Base-by-base conservation (phyloP, 768 basidiomycete species). In the Tulasnella sp. region DNA sequence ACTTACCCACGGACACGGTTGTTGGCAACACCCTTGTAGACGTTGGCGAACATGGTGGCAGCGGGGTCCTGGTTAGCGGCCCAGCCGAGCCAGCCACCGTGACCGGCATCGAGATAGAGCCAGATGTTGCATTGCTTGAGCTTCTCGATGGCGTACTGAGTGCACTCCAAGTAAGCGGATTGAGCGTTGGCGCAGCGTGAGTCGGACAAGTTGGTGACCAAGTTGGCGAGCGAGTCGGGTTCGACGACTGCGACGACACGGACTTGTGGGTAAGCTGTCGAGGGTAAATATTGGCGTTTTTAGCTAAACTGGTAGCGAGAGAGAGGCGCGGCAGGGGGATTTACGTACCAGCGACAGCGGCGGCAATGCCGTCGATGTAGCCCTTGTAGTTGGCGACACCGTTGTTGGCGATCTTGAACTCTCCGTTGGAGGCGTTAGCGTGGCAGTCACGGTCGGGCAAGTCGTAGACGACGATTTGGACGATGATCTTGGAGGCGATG, bases 191-290 rank as follows among this genome's bases (percentile, higher is more conserved):
- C 82, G 84, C 90, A 91, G 83, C 91, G 90, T 42, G 85, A 81
- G 46, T 91, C 89, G 84, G 84, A 90, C 84, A 91, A 82, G 88
- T 92, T 92, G 83, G 91, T 92, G 82, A 92, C 91, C 82, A 92
- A 83, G 86, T 92, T 92, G 80, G 90, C 91, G 74, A 92, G 85
- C 58, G 90, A 91, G 84, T 92, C 91, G 80, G 91, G 91, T 84
- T 92, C 91, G 77, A 91, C 88, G 83, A 91, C 89, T 73, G 91
- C 90, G 68, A 91, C 88, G 81, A 92, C 89, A 77, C 89, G 88
- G 81, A 91, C 90, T 82, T 89, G 87, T 71, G 91, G 91, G 86
- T 85, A 91, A 80, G 87, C 89, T 77, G 82, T 10, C 1, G 2
- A 9, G 21, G 74, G n/a, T 3, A 12, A 24, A 7, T 39, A n/a